These are phyloP conservation scores for Microdochium bolleyi DNA, from an alignment of 2,329 filamentous ascomycete species.

Conservation along the genomic window DNA sequence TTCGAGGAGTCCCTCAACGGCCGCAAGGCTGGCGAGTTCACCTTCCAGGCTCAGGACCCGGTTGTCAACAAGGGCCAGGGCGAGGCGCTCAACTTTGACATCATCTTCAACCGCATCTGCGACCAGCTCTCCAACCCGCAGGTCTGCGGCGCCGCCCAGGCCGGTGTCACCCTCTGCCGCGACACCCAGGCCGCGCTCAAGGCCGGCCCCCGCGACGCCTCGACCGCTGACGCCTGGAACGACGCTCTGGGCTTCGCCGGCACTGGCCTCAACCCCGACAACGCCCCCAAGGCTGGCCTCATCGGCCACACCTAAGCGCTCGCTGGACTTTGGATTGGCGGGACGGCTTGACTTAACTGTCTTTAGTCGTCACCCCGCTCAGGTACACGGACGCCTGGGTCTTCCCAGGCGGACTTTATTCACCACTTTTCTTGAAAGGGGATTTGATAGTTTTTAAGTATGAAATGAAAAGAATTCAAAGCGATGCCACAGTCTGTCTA, in stretches of 20 bases:
- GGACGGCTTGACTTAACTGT: not conserved
- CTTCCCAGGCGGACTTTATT: not conserved
- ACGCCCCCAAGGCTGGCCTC: constrained; percentile 25
- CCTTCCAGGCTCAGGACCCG: constrained; percentile 60
- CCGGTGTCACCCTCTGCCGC: constrained; percentile 45
- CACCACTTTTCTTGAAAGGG: not conserved
- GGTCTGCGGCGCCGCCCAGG: constrained; percentile 55
- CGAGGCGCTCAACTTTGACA: constrained; percentile 63
- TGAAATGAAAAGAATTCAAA: not conserved
- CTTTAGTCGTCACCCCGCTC: not conserved
- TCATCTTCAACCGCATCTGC: constrained; percentile 66
- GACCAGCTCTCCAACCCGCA: constrained; percentile 62
- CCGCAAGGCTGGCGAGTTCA: constrained; percentile 50
- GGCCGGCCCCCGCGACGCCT: constrained; percentile 22
- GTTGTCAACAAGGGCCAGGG: constrained; percentile 53
- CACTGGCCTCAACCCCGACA: constrained; percentile 27
- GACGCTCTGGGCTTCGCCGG: constrained; percentile 28
- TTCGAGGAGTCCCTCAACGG: constrained; percentile 50
- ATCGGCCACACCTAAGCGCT: constrained; percentile 24
- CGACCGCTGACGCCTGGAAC: constrained; percentile 32
- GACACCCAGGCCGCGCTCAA: constrained; percentile 35
- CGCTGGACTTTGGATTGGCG: constrained; percentile 1
- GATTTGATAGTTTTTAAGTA: not conserved
- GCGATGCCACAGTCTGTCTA: too few relatives aligned
- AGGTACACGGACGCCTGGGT: not conserved